A percentile compares a stretch with the other conserved stretches of the same genome.
These are phyloP conservation scores for Pyracantha coccinea DNA, from an alignment of 331 rosid species.

Conservation along the genomic window DNA sequence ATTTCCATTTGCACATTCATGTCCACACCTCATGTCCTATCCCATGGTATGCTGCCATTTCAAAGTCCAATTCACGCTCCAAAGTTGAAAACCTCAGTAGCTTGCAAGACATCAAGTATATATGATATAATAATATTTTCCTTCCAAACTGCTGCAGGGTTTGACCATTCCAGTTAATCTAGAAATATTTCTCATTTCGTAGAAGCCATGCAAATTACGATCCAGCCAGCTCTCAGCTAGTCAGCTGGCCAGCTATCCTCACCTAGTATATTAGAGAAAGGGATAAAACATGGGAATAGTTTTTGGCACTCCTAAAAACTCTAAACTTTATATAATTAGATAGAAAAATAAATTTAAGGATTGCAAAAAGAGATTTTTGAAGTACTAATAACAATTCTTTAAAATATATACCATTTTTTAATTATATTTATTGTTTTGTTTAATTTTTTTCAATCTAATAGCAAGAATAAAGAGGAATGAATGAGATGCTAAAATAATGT, in stretches of 20 bases:
- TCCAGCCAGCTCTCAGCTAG: neutral
- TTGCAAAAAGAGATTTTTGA: too few relatives aligned
- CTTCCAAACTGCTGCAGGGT: neutral
- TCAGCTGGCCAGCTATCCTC: neutral
- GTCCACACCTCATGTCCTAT: conserved; percentile 28
- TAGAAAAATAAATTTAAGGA: too few relatives aligned
- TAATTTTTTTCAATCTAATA: too few relatives aligned
- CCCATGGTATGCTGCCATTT: conserved; percentile 30
- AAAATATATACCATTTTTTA: too few relatives aligned
- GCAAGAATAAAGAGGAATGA: too few relatives aligned
- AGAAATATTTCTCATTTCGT: neutral
- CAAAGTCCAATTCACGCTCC: conserved; percentile 22
- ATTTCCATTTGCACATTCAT: conserved; percentile 15
- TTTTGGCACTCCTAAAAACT: too few relatives aligned
- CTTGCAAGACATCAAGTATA: neutral
- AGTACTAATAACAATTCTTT: too few relatives aligned
- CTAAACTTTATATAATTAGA: too few relatives aligned
- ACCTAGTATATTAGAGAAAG: too few relatives aligned
- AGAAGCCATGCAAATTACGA: neutral
- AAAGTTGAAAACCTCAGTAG: neutral
- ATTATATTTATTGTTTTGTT: too few relatives aligned
- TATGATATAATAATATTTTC: neutral
- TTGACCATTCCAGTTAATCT: neutral
- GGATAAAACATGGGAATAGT: too few relatives aligned
- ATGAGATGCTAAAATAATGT: too few relatives aligned